Evolutionary conservation across 768 basidiomycete genomes (phyloP), one percentile per base, ranked within the genome.

Genomic region (Trametes maxima): DNA sequence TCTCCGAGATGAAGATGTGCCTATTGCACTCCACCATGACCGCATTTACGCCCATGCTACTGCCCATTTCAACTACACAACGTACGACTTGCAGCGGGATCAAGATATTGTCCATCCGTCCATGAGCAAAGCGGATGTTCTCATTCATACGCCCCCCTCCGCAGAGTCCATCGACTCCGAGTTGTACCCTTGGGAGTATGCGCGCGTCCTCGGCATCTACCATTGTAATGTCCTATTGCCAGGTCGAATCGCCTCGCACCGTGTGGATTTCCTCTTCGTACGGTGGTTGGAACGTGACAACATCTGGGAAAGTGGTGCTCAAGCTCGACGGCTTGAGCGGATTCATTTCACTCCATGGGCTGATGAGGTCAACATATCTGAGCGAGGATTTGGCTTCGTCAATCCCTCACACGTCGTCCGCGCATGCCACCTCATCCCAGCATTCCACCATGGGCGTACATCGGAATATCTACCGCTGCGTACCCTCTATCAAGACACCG

Each of bases 351-450:
- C 16, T 5, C 21, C 59, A 19, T 25, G 19, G 10, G 21, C 11
- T 39, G 14, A 43, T 43, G 11, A 43, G 5, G 42, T 14, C 37
- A 8, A 7, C 14, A 14, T 8, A 4, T 43, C 17, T 39, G 64
- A 80, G 0, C 56, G 71, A 1, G 54, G 63, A 8, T 83, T 81
- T 57, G 77, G 81, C 0, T 84, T 84, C 44, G 22, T 83, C 0
- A 73, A 84, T 62, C 83, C 82, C 0, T 56, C 62, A 0, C 62
- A 67, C 0, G 72, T 84, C 6, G 68, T 84, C 22, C 68, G 75
- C 0, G 76, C 69, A 0, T 69, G 65, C 2, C 81, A 84, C 60
- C 57, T 83, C 1, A 73, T 82, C 13, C 82, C 80, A 0, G 77
- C 68, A 0, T 82, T 80, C 51, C 22, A 33, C 8, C 62, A 71